Conservation (phyloP, 352 stramenopile species). For the Phytophthora sp. region DNA sequence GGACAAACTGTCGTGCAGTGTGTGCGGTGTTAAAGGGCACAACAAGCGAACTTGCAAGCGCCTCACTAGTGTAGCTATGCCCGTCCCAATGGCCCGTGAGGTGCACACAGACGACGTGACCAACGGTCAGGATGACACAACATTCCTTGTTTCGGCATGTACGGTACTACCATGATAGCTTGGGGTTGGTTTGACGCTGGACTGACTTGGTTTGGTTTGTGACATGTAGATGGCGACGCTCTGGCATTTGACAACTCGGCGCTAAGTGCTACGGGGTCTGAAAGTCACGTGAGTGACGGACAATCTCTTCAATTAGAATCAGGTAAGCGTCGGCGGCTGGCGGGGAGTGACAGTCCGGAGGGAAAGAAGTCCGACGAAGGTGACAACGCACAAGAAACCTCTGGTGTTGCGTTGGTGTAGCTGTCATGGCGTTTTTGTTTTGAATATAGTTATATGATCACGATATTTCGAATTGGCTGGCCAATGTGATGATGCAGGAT, state of each 20-base stretch:
- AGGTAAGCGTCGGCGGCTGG: slow-evolving; percentile 36
- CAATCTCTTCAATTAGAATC: slow-evolving; percentile 18
- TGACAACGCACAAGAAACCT: slow-evolving; percentile 23
- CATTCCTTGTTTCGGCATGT: slow-evolving; percentile 44
- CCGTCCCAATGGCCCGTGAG: slow-evolving; percentile 14
- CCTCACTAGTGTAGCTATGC: slow-evolving; percentile 13
- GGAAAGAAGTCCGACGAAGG: slow-evolving; percentile 26
- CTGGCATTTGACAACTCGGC: slow-evolving; percentile 44
- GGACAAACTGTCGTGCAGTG: slow-evolving; percentile 78
- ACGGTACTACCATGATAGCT: slow-evolving; percentile 14
- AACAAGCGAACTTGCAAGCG: slow-evolving; percentile 88
- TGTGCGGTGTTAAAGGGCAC: slow-evolving; percentile 84
- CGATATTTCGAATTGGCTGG: not conserved
- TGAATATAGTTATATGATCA: too few species aligned
- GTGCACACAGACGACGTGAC: slow-evolving; percentile 27
- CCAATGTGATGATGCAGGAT: not conserved
- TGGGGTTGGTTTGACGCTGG: not conserved
- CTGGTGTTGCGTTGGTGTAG: slow-evolving; percentile 33
- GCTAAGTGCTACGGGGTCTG: slow-evolving; percentile 20
- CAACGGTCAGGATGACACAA: slow-evolving; percentile 33
- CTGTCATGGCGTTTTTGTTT: not conserved
- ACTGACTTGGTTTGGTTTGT: slow-evolving; percentile 16
- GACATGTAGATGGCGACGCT: slow-evolving; percentile 38
- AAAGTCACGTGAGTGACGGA: slow-evolving; percentile 27
- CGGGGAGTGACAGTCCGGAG: slow-evolving; percentile 2